A percentile compares a stretch with the other conserved stretches of the same genome.
Conservation (phyloP, 257 asterid species). For the Ballota nigra region DNA sequence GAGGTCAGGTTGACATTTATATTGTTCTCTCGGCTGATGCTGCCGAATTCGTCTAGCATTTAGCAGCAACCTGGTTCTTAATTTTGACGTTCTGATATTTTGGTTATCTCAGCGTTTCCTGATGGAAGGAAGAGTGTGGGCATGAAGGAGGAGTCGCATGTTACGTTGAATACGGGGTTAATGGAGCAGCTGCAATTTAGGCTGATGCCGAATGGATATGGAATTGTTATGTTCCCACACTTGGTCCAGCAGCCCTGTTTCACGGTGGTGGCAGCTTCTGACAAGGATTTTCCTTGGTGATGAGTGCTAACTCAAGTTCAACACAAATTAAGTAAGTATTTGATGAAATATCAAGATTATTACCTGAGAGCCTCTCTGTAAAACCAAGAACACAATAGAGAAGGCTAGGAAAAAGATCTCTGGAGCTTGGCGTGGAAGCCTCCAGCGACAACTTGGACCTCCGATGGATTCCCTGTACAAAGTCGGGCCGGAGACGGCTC, state of each 20-base stretch:
- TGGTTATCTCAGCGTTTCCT: constrained; percentile 14
- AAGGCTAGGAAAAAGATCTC: no score
- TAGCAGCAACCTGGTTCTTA: constrained; percentile 13
- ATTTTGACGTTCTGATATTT: constrained; percentile 19
- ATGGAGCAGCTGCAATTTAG: constrained; percentile 37
- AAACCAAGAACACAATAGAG: no score
- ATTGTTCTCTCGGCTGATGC: background rate
- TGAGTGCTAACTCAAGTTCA: no score
- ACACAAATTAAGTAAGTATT: no score
- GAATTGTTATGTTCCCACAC: constrained; percentile 36
- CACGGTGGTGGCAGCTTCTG: background rate
- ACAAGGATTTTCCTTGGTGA: constrained; percentile 3
- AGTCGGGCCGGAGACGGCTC: no score
- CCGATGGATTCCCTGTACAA: no score
- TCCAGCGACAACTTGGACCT: no score
- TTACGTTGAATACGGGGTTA: constrained; percentile 29
- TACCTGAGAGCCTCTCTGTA: no score
- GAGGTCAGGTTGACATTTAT: background rate
- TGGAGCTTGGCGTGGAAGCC: no score
- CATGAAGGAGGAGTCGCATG: constrained; percentile 31
- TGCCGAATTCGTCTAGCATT: constrained; percentile 26
- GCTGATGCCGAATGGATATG: constrained; percentile 38
- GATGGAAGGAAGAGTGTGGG: constrained; percentile 25
- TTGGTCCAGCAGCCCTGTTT: constrained; percentile 31
- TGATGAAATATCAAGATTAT: no score